A percentile compares a stretch with the other conserved stretches of the same genome.
Conservation (phyloP, 495 filamentous ascomycete species). For the Rostrohypoxylon terebratum region DNA sequence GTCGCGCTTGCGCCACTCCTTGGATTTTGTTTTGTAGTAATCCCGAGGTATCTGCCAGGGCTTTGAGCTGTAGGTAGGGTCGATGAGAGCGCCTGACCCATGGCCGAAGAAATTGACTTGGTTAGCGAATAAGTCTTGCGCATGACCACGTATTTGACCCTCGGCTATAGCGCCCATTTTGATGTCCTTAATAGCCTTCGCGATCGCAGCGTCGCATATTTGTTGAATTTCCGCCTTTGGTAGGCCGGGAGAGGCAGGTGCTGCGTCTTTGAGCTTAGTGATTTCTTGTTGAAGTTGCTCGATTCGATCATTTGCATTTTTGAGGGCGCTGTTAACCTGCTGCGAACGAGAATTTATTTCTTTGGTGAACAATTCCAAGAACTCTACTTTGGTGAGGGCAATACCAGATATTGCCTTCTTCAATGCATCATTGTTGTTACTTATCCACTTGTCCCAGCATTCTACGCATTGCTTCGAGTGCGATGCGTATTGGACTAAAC, state of each 20-base stretch:
- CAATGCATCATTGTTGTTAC: conserved; percentile 51
- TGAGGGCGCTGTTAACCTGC: conserved; percentile 46
- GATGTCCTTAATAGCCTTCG: conserved; percentile 49
- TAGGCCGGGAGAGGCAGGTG: background rate
- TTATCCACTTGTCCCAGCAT: conserved; percentile 54
- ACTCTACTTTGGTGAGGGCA: conserved; percentile 49
- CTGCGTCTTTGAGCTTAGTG: conserved; percentile 14
- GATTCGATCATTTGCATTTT: conserved; percentile 38
- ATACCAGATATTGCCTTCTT: conserved; percentile 35
- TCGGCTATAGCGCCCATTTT: conserved; percentile 52
- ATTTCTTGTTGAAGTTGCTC: conserved; percentile 19
- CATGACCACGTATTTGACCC: conserved; percentile 43
- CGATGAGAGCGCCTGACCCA: conserved; percentile 53
- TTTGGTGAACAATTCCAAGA: conserved; percentile 41
- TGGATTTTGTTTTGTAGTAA: conserved; percentile 17
- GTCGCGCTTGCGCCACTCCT: conserved; percentile 42
- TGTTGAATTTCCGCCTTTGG: conserved; percentile 45
- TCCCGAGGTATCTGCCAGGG: conserved; percentile 37
- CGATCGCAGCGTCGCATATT: conserved; percentile 47
- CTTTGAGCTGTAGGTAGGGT: conserved; percentile 46
- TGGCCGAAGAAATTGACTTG: conserved; percentile 57
- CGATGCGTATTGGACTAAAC: background rate
- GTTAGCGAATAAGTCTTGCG: conserved; percentile 47
- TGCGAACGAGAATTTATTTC: conserved; percentile 34
- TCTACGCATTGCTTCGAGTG: background rate